Conservation (phyloP, 2,329 filamentous ascomycete genomes). For the Chalara sp. region DNA sequence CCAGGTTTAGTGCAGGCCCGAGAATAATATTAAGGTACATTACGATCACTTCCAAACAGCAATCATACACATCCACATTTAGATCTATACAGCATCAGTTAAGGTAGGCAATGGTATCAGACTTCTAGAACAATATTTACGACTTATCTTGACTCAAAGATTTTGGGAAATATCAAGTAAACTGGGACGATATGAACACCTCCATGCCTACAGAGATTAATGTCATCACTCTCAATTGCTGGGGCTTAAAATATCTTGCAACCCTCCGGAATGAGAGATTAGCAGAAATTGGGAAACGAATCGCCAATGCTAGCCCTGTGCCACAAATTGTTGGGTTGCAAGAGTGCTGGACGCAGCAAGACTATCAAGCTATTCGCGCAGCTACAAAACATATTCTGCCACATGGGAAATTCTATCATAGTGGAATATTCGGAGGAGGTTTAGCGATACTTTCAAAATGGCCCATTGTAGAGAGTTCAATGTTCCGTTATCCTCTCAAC, state of each 20-base stretch:
- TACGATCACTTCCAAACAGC: too few relatives aligned
- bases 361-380: conserved; percentile 72
- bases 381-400: conserved; percentile 70
- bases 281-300: conserved; percentile 72
- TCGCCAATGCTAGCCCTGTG: conserved; percentile 59
- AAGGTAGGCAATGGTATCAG: not conserved
- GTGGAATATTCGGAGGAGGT: conserved; percentile 82
- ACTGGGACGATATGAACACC: conserved; percentile 14
- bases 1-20: too few relatives aligned
- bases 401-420: conserved; percentile 88
- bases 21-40: too few relatives aligned
- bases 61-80: not conserved
- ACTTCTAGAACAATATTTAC: conserved; percentile 8
- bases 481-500: conserved; percentile 85
- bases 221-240: conserved; percentile 89
- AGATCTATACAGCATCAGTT: not conserved
- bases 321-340: conserved; percentile 90
- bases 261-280: conserved; percentile 72
- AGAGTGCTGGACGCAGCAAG: conserved; percentile 85
- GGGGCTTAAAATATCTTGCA: conserved; percentile 86
- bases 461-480: conserved; percentile 84
- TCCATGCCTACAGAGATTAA: conserved; percentile 55
- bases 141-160: not conserved
- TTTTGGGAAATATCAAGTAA: too few relatives aligned
- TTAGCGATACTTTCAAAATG: conserved; percentile 84